These are phyloP conservation scores for Pythium rishiriense DNA, from an alignment of 352 stramenopile species.

Conservation along the genomic window DNA sequence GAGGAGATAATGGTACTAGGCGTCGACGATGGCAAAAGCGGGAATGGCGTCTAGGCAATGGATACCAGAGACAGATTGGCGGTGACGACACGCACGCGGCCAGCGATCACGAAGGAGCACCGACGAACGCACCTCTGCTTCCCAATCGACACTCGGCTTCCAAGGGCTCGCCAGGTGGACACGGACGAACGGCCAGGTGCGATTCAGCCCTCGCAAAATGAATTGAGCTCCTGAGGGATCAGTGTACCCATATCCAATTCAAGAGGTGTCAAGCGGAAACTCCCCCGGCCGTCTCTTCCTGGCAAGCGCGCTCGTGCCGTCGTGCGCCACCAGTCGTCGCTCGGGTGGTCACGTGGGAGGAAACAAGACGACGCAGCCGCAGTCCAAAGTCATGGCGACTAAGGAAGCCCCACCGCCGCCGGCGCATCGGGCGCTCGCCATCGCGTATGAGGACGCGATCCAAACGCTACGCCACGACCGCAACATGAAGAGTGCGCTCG, in stretches of 20 bases:
- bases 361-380: conserved; percentile 3
- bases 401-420: background rate
- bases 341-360: no score
- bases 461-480: conserved; percentile 41
- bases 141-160: conserved; percentile 12
- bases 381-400: conserved; percentile 3
- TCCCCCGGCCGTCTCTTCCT: no score
- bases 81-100: conserved; percentile 7
- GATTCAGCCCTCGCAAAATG: conserved; percentile 16
- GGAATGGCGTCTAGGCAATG: background rate
- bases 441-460: conserved; percentile 29
- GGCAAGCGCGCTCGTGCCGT: no score
- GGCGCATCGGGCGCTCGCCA: background rate
- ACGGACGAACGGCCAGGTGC: no score
- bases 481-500: conserved; percentile 32
- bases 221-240: conserved; percentile 9
- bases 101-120: conserved; percentile 20
- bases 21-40: background rate
- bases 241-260: conserved; percentile 18
- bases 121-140: conserved; percentile 8
- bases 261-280: background rate
- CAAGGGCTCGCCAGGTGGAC: background rate
- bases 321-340: no score
- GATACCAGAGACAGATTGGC: background rate
- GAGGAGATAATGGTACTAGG: background rate